Conservation (phyloP, 2,329 filamentous ascomycete species). For the Hymenoscyphus repandus region DNA sequence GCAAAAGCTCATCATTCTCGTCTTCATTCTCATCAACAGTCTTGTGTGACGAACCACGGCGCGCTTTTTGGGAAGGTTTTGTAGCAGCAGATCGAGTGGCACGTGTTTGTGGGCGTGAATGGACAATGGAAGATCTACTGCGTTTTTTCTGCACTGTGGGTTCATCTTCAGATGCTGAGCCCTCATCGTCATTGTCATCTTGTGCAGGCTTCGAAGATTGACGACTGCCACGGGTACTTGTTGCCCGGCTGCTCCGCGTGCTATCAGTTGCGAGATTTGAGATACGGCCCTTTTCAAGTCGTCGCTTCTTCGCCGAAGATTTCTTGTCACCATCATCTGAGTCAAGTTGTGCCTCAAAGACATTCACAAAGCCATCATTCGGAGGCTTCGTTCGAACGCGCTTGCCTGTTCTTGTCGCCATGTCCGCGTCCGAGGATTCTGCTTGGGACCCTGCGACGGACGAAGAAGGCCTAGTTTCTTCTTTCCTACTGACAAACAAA, state of each 20-base stretch:
- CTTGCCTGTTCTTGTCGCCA: constrained; percentile 18
- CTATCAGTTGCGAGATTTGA: constrained; percentile 14
- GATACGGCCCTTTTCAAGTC: constrained; percentile 17
- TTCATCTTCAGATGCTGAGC: constrained; percentile 13
- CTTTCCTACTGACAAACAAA: constrained; percentile 32
- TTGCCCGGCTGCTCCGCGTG: constrained; percentile 18
- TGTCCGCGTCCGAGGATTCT: constrained; percentile 9
- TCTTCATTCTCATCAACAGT: constrained; percentile 6
- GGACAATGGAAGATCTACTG: constrained; percentile 1
- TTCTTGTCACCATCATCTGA: constrained; percentile 18
- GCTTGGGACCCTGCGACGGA: constrained; percentile 9
- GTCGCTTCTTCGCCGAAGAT: constrained; percentile 20
- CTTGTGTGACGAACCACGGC: constrained; percentile 1
- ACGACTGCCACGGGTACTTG: constrained; percentile 15
- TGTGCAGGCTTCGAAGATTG: constrained; percentile 9
- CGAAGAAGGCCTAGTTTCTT: constrained; percentile 8
- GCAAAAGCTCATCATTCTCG: constrained; percentile 24
- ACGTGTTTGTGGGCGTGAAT: constrained; percentile 4
- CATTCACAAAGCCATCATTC: constrained; percentile 19
- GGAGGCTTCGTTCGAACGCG: constrained; percentile 17
- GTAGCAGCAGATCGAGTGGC: constrained; percentile 19
- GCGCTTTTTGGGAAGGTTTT: constrained; percentile 5
- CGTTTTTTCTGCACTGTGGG: constrained; percentile 7
- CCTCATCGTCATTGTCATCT: constrained; percentile 11
- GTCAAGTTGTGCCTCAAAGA: constrained; percentile 10